Evolutionary conservation across 108 stramenopile genomes (phyloP), one percentile per base, ranked within the genome.

Genomic region (Fragilariopsis cylindrus): DNA sequence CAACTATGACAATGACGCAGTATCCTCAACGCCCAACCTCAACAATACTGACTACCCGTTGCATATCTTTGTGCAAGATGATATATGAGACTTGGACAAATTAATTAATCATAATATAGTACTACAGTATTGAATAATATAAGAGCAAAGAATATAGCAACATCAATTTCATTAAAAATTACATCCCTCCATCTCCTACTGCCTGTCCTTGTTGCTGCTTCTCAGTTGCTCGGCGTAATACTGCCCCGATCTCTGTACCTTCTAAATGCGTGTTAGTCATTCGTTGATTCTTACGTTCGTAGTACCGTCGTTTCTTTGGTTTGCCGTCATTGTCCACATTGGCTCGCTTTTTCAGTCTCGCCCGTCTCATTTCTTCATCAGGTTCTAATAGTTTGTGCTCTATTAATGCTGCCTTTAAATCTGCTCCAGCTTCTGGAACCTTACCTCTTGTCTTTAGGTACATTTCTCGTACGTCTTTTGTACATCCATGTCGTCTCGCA

Each of bases 181-280:
- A 95, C 93, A 95, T 95, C 50, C 93, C 93, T 55, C 93, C 93
- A 79, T 95, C 93, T 46, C 93, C 93, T 39, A 95, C 93, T 49
- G 80, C 45, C 62, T 95, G 86, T 4, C 93, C 93, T 62, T 88
- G 90, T 40, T 78, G 73, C 68, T 95, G 93, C 70, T 82, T 86
- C 71, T 93, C 92, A 30, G 82, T 71, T 7, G 94, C 94, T 15
- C 71, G 70, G 7, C 83, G 80, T 44, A 96, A 66, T 46, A 85
- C 82, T 12, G 87, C 84, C 39, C 94, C 94, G 74, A 92, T 90
- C 45, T 88, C 87, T 6, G 91, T 92, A 4, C 92, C 90, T 64
- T 85, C 86, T 71, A 96, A 81, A 63, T 96, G 94, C 12, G 84
- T 87, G 76, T 96, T 96, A n/a, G 94, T 96, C 77, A 88, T 87